Conservation (phyloP, 495 filamentous ascomycete genomes). For the Penicillium steckii region DNA sequence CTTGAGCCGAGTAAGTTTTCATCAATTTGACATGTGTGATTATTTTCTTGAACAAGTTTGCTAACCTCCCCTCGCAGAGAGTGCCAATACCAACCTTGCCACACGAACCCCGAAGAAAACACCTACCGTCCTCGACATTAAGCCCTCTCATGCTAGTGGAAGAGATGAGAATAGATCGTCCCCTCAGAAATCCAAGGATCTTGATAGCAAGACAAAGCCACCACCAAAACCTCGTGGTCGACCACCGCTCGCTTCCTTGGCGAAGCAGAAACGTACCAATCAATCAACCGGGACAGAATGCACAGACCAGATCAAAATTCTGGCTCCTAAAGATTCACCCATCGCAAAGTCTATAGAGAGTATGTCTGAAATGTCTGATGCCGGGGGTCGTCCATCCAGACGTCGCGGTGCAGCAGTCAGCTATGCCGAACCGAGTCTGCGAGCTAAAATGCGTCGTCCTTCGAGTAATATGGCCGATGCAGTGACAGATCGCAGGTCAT, state of each 20-base stretch:
- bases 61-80: conserved; percentile 46
- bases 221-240: conserved; percentile 10
- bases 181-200: conserved; percentile 14
- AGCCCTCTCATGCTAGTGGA: conserved; percentile 7
- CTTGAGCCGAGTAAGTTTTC: conserved; percentile 59
- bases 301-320: background rate
- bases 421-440: conserved; percentile 82
- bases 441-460: conserved; percentile 84
- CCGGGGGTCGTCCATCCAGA: conserved; percentile 55
- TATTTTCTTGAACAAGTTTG: background rate
- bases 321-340: conserved; percentile 8
- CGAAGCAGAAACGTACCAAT: conserved; percentile 18
- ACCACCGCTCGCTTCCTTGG: background rate
- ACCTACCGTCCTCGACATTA: conserved; percentile 11
- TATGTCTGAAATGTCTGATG: conserved; percentile 21
- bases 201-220: conserved; percentile 6
- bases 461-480: conserved; percentile 73
- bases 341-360: conserved; percentile 6
- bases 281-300: conserved; percentile 13
- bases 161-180: conserved; percentile 16
- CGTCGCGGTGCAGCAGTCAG: conserved; percentile 67
- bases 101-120: conserved; percentile 32
- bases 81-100: conserved; percentile 45
- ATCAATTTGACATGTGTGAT: background rate
- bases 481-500: conserved; percentile 49